Percentiles rank a stretch among this genome's conserved stretches.
These are phyloP conservation scores for Cicer arietinum DNA, from an alignment of 306 rosid species.

Conservation along the genomic window DNA sequence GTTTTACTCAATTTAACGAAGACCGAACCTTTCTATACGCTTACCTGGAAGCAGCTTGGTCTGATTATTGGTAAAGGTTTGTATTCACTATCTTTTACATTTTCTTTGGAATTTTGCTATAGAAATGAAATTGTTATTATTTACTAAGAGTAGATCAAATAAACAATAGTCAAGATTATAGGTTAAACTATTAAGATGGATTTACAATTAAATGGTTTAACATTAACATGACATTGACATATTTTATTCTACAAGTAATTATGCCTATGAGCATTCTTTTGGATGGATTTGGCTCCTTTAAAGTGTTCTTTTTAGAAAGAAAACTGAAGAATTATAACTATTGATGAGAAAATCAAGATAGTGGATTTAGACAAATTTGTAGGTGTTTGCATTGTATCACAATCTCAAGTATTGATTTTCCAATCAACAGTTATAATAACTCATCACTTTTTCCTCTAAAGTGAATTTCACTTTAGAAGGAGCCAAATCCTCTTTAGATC, in stretches of 20 bases:
- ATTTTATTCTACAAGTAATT: constrained; percentile 21
- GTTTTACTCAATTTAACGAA: constrained; percentile 64
- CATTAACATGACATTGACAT: neutral
- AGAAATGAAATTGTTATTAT: neutral
- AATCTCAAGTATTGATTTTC: neutral
- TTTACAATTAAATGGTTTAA: neutral
- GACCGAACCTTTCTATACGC: constrained; percentile 65
- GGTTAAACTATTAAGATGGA: neutral
- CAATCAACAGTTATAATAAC: neutral
- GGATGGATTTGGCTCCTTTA: neutral
- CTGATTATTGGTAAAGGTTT: constrained; percentile 90
- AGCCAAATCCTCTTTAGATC: neutral
- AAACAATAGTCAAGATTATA: neutral
- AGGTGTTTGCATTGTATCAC: neutral
- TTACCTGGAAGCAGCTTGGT: constrained; percentile 82
- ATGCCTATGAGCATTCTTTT: neutral
- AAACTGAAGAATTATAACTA: neutral
- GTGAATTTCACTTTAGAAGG: neutral
- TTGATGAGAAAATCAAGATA: neutral
- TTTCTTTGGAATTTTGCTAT: constrained; percentile 25
- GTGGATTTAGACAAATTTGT: neutral
- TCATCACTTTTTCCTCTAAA: neutral
- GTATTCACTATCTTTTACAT: constrained; percentile 38
- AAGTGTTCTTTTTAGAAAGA: neutral
- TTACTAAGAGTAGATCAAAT: constrained; percentile 16